These are phyloP conservation scores for Somion occarium DNA, from an alignment of 1,284 basidiomycete genomes.

Conservation along the genomic window DNA sequence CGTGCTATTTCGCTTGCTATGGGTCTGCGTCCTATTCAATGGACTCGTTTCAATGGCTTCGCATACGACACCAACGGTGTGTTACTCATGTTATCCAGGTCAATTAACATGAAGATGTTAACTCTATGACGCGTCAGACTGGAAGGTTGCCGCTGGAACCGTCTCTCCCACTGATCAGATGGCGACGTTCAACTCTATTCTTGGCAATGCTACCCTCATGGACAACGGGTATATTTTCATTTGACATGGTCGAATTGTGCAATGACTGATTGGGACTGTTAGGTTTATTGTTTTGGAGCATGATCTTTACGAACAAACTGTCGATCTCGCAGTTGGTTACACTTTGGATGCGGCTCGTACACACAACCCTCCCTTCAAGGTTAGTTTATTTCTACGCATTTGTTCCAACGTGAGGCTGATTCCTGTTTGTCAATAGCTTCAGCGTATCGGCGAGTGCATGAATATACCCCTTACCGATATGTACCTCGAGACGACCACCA, in stretches of 20 bases:
- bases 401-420: not conserved
- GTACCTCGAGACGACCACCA: conserved; percentile 62
- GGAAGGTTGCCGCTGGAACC: conserved; percentile 74
- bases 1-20: conserved; percentile 80
- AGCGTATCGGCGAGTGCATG: conserved; percentile 62
- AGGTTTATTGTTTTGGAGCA: conserved; percentile 91
- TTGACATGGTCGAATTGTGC: not conserved
- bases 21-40: conserved; percentile 78
- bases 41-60: conserved; percentile 58
- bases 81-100: too few species aligned
- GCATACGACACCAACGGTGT: conserved; percentile 80
- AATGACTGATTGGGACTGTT: conserved; percentile 22
- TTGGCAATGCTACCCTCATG: conserved; percentile 53
- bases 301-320: conserved; percentile 81
- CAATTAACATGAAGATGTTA: not conserved
- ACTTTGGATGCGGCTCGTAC: conserved; percentile 67
- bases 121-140: conserved; percentile 44
- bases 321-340: conserved; percentile 86
- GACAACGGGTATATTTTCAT: conserved; percentile 42
- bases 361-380: conserved; percentile 58
- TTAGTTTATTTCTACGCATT: conserved; percentile 30
- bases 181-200: conserved; percentile 55
- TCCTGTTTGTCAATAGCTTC: conserved; percentile 51
- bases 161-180: conserved; percentile 56
- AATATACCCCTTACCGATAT: conserved; percentile 48